Percentiles rank a stretch among this genome's conserved stretches.
Evolutionary conservation across 352 stramenopile species (phyloP).

Genomic region (Aphanomyces cochlioides): DNA sequence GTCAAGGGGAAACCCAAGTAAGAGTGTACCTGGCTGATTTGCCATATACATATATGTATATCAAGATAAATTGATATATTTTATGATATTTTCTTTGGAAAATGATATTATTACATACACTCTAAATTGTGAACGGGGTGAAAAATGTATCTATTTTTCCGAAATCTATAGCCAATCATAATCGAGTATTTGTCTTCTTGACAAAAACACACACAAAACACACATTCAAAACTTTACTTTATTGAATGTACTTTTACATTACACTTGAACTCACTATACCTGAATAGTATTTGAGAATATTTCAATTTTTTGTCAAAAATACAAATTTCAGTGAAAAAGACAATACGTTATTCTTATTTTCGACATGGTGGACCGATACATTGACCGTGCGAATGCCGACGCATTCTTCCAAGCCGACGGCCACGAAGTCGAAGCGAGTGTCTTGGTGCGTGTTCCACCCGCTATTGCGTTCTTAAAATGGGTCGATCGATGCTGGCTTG

Average conservation of each 20-base stretch:
- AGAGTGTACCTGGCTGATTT: no score
- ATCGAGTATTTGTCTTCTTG: not conserved
- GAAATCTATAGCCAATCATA: not conserved
- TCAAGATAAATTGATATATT: no score
- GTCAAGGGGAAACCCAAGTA: no score
- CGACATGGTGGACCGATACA: conserved; percentile 16
- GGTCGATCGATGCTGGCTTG: conserved; percentile 18
- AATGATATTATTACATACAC: no score
- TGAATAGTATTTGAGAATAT: no score
- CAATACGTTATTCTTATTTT: not conserved
- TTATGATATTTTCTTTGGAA: no score
- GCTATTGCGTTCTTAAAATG: conserved; percentile 5
- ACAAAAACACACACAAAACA: not conserved
- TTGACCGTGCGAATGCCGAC: conserved; percentile 16
- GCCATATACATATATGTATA: no score
- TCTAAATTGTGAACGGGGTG: no score
- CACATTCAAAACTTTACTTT: not conserved
- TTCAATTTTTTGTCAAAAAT: no score
- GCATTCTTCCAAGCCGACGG: conserved; percentile 22
- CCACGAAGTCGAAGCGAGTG: conserved; percentile 23
- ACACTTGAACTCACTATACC: no score
- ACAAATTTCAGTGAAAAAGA: not conserved
- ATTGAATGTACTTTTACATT: no score
- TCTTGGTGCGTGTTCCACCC: conserved; percentile 10
- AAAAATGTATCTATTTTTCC: not conserved